Conservation (phyloP, 1,284 basidiomycete species). For the Phenoliferia sp. region DNA sequence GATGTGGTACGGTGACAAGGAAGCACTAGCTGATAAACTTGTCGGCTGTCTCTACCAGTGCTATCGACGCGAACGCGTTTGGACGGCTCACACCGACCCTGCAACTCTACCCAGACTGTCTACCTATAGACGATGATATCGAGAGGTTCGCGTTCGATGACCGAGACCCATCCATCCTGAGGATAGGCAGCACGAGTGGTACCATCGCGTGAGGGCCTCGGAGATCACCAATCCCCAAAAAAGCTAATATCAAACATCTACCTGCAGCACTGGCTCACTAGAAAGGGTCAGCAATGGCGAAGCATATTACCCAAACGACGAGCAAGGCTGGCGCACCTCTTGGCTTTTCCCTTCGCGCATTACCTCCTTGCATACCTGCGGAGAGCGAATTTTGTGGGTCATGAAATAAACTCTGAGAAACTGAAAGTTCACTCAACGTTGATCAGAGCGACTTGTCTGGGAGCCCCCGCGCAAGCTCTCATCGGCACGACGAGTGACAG, state of each 20-base stretch:
- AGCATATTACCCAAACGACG: slow-evolving; percentile 28
- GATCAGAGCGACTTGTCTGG: slow-evolving; percentile 25
- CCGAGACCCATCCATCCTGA: not conserved
- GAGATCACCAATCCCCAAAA: not conserved
- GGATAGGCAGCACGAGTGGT: slow-evolving; percentile 17
- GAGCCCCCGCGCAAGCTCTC: slow-evolving; percentile 24
- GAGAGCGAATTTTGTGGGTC: slow-evolving; percentile 14
- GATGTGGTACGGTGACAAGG: not conserved
- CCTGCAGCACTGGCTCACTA: slow-evolving; percentile 19
- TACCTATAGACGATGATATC: slow-evolving; percentile 25
- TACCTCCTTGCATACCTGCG: slow-evolving; percentile 14
- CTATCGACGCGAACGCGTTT: not conserved
- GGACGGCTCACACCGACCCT: not conserved
- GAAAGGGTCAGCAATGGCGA: not conserved
- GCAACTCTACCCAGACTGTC: slow-evolving; percentile 19
- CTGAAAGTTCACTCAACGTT: not conserved
- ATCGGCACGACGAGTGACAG: slow-evolving; percentile 17
- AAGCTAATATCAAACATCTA: no score
- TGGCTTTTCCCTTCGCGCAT: slow-evolving; percentile 22
- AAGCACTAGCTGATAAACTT: not conserved
- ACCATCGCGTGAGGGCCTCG: slow-evolving; percentile 21
- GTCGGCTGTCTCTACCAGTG: not conserved
- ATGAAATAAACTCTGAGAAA: not conserved
- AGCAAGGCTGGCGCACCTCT: slow-evolving; percentile 20
- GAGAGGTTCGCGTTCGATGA: slow-evolving; percentile 23